Base-by-base conservation (phyloP, 2,329 filamentous ascomycete species). In the Paracoccidioides lutzii region DNA sequence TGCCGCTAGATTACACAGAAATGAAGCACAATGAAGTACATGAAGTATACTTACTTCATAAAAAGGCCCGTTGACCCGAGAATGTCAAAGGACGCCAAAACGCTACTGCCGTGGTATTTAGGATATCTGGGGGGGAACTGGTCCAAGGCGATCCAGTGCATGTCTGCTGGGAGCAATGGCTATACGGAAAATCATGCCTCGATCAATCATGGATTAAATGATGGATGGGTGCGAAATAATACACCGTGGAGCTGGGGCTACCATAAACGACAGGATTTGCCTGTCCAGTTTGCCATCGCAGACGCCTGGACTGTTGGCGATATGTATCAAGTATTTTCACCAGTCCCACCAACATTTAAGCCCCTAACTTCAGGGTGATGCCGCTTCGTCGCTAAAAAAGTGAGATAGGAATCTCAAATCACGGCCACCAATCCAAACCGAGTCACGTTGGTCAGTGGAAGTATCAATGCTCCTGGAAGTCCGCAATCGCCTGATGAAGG, bases 221-320 rank as follows among this genome's bases (percentile, higher is more conserved):
- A 81, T 54, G 72, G 75, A 28, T 81, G 79, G 79, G 77, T 75
- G 0, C 62, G 71, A 4, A 74, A 77, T 40, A 80, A 81, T 53
- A 80, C 77, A 0, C 75, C 78, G 0, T 79, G 72, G 69, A 77
- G 73, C 56, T 77, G 77, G 70, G 76, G 74, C 0, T 77, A 79
- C 62, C 73, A 74, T 58, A 76, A 75, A 56, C 66, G 76, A n/a
- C 61, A 70, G 4, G 78, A 81, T 55, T 67, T 81, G n/a, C 78
- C 78, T 0, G 71, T 78, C 14, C 78, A 81, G 15, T 81, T 76
- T 63, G 73, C 74, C 3, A 72, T 81, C 59, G 78, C 77, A 0
- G 78, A 81, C 55, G 75, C 70, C 8, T 81, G 75, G 73, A 77
- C 78, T 0, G 62, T 79, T 15, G 77, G 71, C 1, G 79, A 81